phyloP scores from a whole-genome alignment of 2,329 filamentous ascomycete species.

The Pseudocercospora cruenta region DNA sequence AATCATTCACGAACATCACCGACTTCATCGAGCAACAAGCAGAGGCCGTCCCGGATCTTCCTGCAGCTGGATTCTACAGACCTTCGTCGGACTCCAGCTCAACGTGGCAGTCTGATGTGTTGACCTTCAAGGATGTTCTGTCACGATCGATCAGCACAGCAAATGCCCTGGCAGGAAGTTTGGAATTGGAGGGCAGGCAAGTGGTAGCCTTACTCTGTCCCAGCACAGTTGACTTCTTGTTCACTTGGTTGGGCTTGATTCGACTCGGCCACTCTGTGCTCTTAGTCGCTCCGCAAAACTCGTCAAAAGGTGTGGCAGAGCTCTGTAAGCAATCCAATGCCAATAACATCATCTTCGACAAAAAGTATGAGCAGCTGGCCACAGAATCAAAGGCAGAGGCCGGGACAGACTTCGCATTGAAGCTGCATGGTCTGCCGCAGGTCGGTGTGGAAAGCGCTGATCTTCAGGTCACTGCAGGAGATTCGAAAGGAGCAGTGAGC shows the following conservation, averaged over 20 bases:
- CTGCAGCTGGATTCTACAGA: conserved; percentile 57
- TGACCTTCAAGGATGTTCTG: conserved; percentile 44
- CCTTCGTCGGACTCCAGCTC: conserved; percentile 27
- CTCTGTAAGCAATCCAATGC: conserved; percentile 56
- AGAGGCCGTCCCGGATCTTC: conserved; percentile 42
- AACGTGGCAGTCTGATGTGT: conserved; percentile 31
- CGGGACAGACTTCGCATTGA: neutral
- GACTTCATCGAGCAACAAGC: conserved; percentile 56
- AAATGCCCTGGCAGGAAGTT: conserved; percentile 30
- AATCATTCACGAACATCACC: conserved; percentile 51
- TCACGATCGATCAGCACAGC: conserved; percentile 44
- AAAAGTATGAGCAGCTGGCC: conserved; percentile 42
- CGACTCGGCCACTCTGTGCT: conserved; percentile 59
- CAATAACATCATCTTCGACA: conserved; percentile 52
- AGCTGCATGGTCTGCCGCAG: conserved; percentile 23
- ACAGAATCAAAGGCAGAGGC: conserved; percentile 30
- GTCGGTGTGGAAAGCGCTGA: neutral
- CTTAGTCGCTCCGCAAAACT: conserved; percentile 58
- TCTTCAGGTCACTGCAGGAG: neutral
- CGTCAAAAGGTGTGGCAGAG: conserved; percentile 54
- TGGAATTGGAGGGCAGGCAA: conserved; percentile 24
- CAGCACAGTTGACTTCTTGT: conserved; percentile 61
- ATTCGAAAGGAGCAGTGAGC: conserved; percentile 16
- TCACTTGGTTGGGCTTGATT: conserved; percentile 64
- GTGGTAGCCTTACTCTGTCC: conserved; percentile 59